A percentile compares a stretch with the other conserved stretches of the same genome.
These are phyloP conservation scores for Fusarium robinianum DNA, from an alignment of 2,329 filamentous ascomycete species.

Conservation along the genomic window DNA sequence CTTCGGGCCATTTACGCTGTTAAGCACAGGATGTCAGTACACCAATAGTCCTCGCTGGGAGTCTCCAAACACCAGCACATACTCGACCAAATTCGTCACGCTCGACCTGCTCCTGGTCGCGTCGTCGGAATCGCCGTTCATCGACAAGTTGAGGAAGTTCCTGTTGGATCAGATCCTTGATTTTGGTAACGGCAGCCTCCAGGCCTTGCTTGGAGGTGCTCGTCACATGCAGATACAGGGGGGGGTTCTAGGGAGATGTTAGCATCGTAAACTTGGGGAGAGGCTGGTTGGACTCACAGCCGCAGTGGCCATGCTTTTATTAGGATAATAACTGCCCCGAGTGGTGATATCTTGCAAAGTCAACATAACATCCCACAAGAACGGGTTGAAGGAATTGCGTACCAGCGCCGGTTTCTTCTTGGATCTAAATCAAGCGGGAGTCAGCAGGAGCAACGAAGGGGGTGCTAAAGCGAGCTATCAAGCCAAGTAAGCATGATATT, in stretches of 20 bases:
- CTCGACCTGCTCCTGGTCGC: slow-evolving; percentile 81
- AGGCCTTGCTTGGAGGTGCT: slow-evolving; percentile 91
- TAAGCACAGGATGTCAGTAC: slow-evolving; percentile 15
- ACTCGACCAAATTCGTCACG: slow-evolving; percentile 90
- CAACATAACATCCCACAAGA: slow-evolving; percentile 58
- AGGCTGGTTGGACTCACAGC: slow-evolving; percentile 65
- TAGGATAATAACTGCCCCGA: slow-evolving; percentile 92
- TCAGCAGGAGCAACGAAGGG: slow-evolving; percentile 92
- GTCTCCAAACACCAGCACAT: slow-evolving; percentile 43
- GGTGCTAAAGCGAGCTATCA: slow-evolving; percentile 64
- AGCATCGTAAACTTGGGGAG: background rate
- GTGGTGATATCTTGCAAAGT: slow-evolving; percentile 91
- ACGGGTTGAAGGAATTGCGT: slow-evolving; percentile 58
- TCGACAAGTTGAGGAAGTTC: slow-evolving; percentile 95
- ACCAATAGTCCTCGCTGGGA: background rate
- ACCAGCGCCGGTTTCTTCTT: slow-evolving; percentile 99
- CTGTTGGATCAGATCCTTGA: slow-evolving; percentile 94
- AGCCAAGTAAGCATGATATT: slow-evolving; percentile 72
- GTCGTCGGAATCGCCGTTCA: slow-evolving; percentile 85
- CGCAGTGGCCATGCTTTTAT: slow-evolving; percentile 95
- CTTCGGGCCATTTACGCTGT: slow-evolving; percentile 98
- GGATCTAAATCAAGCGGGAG: slow-evolving; percentile 94
- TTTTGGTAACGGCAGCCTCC: slow-evolving; percentile 82
- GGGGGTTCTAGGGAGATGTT: slow-evolving; percentile 70
- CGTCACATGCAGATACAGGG: slow-evolving; percentile 92